Conservation (phyloP, 768 basidiomycete genomes). For the Russula abietina region DNA sequence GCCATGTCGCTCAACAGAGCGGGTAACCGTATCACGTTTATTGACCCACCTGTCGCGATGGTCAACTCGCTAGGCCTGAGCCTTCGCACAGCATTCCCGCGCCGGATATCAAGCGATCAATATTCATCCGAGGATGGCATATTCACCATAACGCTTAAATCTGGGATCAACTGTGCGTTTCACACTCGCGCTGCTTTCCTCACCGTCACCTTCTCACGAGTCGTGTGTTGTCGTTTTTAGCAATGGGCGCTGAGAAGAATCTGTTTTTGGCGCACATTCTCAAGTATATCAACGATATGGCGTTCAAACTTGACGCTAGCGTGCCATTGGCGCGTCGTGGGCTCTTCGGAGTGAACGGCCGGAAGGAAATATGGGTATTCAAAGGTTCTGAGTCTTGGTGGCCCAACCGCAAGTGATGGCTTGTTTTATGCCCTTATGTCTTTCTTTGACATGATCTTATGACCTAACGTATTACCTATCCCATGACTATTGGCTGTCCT, state of each 20-base stretch:
- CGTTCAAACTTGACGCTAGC: conserved; percentile 60
- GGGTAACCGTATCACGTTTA: conserved; percentile 48
- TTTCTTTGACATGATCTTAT: conserved; percentile 12
- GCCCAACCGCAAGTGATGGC: conserved; percentile 10
- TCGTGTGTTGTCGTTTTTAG: conserved; percentile 13
- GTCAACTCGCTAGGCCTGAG: conserved; percentile 35
- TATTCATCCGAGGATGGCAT: conserved; percentile 45
- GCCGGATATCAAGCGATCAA: conserved; percentile 37
- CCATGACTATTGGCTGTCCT: not conserved
- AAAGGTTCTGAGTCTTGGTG: conserved; percentile 35
- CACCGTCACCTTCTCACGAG: not conserved
- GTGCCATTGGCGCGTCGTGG: conserved; percentile 48
- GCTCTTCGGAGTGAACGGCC: conserved; percentile 36
- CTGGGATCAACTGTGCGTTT: conserved; percentile 18
- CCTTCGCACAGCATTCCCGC: conserved; percentile 40
- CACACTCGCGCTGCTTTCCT: not conserved
- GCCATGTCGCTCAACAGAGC: conserved; percentile 56
- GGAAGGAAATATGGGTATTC: conserved; percentile 63
- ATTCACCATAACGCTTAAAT: conserved; percentile 52
- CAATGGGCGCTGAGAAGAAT: conserved; percentile 39
- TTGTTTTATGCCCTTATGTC: not conserved
- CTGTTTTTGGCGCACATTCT: conserved; percentile 59
- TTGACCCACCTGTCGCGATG: conserved; percentile 38
- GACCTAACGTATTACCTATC: conserved; percentile 1
- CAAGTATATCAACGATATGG: conserved; percentile 48